A percentile compares a stretch with the other conserved stretches of the same genome.
Evolutionary conservation across 805 yeast species (phyloP).

Genomic region (Yamadazyma nakazawae): DNA sequence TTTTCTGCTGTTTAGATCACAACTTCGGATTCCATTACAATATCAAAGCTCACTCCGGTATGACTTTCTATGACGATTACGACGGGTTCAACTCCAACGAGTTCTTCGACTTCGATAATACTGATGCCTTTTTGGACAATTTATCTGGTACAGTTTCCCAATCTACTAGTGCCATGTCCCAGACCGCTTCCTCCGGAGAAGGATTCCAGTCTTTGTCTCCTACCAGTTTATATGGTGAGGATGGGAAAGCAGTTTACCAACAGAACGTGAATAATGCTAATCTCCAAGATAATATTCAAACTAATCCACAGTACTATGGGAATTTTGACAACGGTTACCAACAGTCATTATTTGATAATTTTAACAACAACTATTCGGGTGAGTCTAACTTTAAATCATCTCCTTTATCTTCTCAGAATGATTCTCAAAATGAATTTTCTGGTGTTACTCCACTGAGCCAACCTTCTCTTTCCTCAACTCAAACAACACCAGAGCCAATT

Average conservation of each 20-base stretch:
- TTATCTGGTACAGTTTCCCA: slow-evolving; percentile 23
- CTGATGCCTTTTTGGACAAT: slow-evolving; percentile 28
- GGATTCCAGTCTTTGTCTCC: slow-evolving; percentile 14
- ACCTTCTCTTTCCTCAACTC: slow-evolving; percentile 18
- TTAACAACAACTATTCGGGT: slow-evolving; percentile 3
- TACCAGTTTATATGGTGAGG: slow-evolving; percentile 10
- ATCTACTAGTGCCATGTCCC: not conserved
- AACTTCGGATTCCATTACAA: not conserved
- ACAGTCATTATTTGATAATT: slow-evolving; percentile 1
- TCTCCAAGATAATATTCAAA: not conserved
- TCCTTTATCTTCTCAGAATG: slow-evolving; percentile 3
- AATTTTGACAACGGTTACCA: slow-evolving; percentile 3
- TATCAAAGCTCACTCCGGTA: not conserved
- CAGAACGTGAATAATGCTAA: not conserved
- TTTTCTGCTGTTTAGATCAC: not conserved
- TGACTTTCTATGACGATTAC: slow-evolving; percentile 1
- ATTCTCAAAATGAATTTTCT: slow-evolving; percentile 5
- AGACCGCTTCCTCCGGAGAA: not conserved
- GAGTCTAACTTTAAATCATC: not conserved
- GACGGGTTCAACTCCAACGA: slow-evolving; percentile 6
- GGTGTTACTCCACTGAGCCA: slow-evolving; percentile 21
- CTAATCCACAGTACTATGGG: not conserved
- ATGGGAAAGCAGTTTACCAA: not conserved
- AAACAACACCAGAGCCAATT: slow-evolving; percentile 19
- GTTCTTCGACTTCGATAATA: slow-evolving; percentile 25